Evolutionary conservation across 2,329 filamentous ascomycete species (phyloP), one percentile per base, ranked within the genome.

Genomic region (Chaetomiaceae sp.): DNA sequence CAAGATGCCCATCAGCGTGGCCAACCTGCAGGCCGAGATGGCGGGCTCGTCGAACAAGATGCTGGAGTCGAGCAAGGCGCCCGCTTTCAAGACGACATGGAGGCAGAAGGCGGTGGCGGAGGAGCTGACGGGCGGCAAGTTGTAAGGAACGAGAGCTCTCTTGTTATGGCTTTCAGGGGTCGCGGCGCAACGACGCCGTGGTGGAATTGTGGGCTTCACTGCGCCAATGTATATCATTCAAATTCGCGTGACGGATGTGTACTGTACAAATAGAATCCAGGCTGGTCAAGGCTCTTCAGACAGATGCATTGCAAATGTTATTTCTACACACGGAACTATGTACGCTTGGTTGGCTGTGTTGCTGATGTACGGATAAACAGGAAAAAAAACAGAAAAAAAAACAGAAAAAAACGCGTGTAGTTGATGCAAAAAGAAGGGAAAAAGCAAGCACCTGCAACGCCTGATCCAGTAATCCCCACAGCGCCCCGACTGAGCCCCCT

Each of bases 51-150:
- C 60, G 45, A 55, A 50, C 41, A 71, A 66, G 57, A 58, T 68
- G 14, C 65, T 68, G 55, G 67, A 72, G 27, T 55, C 64, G 34
- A 60, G 66, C 47, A 67, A 66, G 57, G 63, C 67, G 7, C 71
- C 73, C 50, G 65, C 66, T 45, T 69, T 70, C 48, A 71, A 71
- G 55, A 78, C 77, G 17, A 68, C 70, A 16, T 70, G 70, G 66
- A 68, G 78, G 51, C 78, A 69, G 64, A 79, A 77, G 69, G 68
- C 64, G 43, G 74, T 82, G 49, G 73, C 79, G 3, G 79, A 82
- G 64, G 76, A 80, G 65, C 68, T 83, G 53, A 82, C 79, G 19
- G 79, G 79, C 46, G 78, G 79, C 54, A 80, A 78, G 68, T 73
- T 81, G 69, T 71, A 73, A 51, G 10, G 25, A 69, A 66, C 44